These are phyloP conservation scores for Colletotrichum falcatum DNA, from an alignment of 2,329 filamentous ascomycete genomes.

Conservation along the genomic window DNA sequence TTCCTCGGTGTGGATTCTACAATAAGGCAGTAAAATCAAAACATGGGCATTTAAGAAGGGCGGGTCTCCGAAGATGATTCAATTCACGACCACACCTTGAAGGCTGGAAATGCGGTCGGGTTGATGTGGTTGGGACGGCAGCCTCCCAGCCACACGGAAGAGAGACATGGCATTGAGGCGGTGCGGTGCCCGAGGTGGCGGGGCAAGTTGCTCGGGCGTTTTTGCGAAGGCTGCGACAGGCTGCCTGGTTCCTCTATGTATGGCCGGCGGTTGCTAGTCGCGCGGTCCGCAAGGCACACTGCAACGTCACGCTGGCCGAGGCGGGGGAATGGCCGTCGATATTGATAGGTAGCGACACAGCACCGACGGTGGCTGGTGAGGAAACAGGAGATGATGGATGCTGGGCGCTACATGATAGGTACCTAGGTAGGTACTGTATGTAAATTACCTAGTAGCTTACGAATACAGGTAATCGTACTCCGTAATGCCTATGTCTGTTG, in stretches of 20 bases:
- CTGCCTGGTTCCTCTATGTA: background rate
- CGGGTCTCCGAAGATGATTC: background rate
- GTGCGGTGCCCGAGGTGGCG: constrained; percentile 23
- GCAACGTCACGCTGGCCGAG: constrained; percentile 20
- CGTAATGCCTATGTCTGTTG: constrained; percentile 3
- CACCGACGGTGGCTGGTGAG: constrained; percentile 10
- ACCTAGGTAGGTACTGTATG: no score
- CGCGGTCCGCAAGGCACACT: constrained; percentile 10
- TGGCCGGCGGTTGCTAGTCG: constrained; percentile 5
- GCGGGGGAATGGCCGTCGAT: background rate
- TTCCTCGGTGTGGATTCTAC: background rate
- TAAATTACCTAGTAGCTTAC: no score
- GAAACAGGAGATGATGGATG: constrained; percentile 27
- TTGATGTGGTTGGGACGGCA: background rate
- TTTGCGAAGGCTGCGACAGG: background rate
- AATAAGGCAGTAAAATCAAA: background rate
- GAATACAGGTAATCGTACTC: no score
- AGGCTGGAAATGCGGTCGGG: background rate
- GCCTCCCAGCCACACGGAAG: constrained; percentile 10
- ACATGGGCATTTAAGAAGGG: background rate
- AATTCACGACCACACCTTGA: background rate
- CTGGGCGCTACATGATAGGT: constrained; percentile 1
- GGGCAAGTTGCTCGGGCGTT: constrained; percentile 22
- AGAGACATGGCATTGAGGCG: background rate
- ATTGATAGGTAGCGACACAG: background rate